Evolutionary conservation across 768 basidiomycete species (phyloP), one percentile per base, ranked within the genome.

Genomic region (Panellus pusillus): DNA sequence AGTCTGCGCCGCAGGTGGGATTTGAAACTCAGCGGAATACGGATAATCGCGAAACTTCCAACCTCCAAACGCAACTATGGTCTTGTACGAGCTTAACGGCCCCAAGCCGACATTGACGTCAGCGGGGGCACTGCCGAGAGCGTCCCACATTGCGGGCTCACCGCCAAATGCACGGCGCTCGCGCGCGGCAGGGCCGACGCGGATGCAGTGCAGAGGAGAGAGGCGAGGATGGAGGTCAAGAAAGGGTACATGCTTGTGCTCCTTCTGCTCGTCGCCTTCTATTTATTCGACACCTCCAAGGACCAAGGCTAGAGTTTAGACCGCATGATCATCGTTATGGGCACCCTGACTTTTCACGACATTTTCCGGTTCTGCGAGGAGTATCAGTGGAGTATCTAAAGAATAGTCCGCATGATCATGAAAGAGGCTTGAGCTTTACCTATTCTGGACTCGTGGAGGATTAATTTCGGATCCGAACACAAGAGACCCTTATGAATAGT

Each of bases 51-150:
- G 13, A 13, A 6, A 50, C 71, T 29, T 58, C 24, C 24, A 24
- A 79, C 80, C 49, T 44, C 80, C 79, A 54, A 81, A 82, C 1
- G 79, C 68, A 6, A 82, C 79, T 38, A 82, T 77, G 2, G 75
- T 80, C 52, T 72, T 74, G 52, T 74, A 73, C 5, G 53, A 55
- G 6, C 54, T 52, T 39, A 80, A 58, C 31, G 68, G 51, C 19
- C 48, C 46, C 36, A 82, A 57, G 1, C 79, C 79, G 0, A 70
- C 73, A 40, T 78, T 82, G 37, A 80, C 72, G 55, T 81, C 75
- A 7, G 72, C 69, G 11, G 63, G 63, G 6, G 57, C 65, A 12
- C 77, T 77, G 27, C 61, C 6, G 78, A 60, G 1, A 57, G 40
- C n/a, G 61, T 64, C 19, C 78, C 79, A 24, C 80, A 83, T 6